Evolutionary conservation across 805 yeast genomes (phyloP), one percentile per base, ranked within the genome.

Genomic region (Candida glaebosa): DNA sequence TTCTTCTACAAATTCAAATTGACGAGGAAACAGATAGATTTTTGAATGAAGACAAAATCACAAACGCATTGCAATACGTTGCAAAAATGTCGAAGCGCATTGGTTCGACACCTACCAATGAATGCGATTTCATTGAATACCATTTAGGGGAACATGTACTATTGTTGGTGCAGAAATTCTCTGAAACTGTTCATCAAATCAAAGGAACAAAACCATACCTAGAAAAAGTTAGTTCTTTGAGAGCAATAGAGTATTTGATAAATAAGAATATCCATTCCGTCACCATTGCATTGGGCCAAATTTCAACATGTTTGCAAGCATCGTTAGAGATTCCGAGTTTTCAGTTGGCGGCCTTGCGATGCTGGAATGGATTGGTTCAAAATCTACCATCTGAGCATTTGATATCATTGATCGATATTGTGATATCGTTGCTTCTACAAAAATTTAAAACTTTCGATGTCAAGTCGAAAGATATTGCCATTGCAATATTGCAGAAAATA

Each of bases 261-360:
- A 69, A 73, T 33, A 65, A 71, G 18, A 69, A 81, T 12, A 76
- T 85, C 22, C 75, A 79, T 3, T 76, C 85, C 2, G 64, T 67
- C 0, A 53, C 69, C 2, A 58, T 69, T 30, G 87, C 87, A 0
- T 61, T 85, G 26, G 95, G 96, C 0, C 98, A 90, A 56, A 78
- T 91, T 3, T 83, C 87, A 44, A 84, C 95, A 2, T 85, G 95
- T 51, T 64, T 91, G 9, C 96, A 88, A 55, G 81, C 89, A 1
- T 82, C 91, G 0, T 61, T 90, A 17, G 89, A 82, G 31, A 75
- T 74, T 15, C 63, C 73, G 0, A 79, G 78, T 18, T 70, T 89
- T 10, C 82, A 82, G 44, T 65, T 65, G 12, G 74, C 75, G 31
- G 78, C 91, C 0, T 63, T 93, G 32, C 67, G 72, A 36, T 84